Conservation (phyloP, 2,329 filamentous ascomycete genomes). For the Rhytidhysteron rufulum region DNA sequence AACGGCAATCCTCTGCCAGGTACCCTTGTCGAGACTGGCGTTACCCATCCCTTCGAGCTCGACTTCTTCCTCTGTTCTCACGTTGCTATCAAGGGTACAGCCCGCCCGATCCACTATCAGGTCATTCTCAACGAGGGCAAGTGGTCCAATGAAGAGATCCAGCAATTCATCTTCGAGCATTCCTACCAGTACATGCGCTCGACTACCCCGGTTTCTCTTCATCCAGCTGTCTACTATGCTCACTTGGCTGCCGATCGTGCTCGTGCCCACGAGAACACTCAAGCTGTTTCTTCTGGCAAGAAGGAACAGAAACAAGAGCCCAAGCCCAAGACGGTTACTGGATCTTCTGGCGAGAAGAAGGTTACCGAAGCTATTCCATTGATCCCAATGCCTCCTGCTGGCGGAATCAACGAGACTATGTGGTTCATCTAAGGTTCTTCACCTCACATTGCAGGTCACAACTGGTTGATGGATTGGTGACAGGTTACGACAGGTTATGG, state of each 20-base stretch:
- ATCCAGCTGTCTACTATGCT: slow-evolving; percentile 91
- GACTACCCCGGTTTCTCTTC: slow-evolving; percentile 85
- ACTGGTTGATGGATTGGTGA: too few species aligned
- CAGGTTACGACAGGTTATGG: background rate
- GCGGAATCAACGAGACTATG: slow-evolving; percentile 42
- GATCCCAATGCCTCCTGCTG: slow-evolving; percentile 37
- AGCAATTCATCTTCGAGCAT: slow-evolving; percentile 90
- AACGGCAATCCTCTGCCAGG: slow-evolving; percentile 83
- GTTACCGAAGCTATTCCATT: slow-evolving; percentile 36
- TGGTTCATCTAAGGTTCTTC: slow-evolving; percentile 44
- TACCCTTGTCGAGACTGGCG: slow-evolving; percentile 79
- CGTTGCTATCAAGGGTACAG: slow-evolving; percentile 86
- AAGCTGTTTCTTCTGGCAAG: slow-evolving; percentile 35
- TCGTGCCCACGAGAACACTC: slow-evolving; percentile 63
- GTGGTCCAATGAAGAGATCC: slow-evolving; percentile 64
- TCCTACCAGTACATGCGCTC: slow-evolving; percentile 91
- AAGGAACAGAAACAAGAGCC: slow-evolving; percentile 29
- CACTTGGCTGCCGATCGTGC: slow-evolving; percentile 83
- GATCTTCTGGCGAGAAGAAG: slow-evolving; percentile 21
- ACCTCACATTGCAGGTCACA: background rate
- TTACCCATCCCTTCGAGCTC: slow-evolving; percentile 87
- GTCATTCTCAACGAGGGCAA: slow-evolving; percentile 79
- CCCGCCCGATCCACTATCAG: slow-evolving; percentile 88
- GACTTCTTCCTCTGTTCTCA: slow-evolving; percentile 77
- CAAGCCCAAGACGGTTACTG: slow-evolving; percentile 19